These are phyloP conservation scores for Trichoderma sp. DNA, from an alignment of 2,329 filamentous ascomycete species.

Conservation along the genomic window DNA sequence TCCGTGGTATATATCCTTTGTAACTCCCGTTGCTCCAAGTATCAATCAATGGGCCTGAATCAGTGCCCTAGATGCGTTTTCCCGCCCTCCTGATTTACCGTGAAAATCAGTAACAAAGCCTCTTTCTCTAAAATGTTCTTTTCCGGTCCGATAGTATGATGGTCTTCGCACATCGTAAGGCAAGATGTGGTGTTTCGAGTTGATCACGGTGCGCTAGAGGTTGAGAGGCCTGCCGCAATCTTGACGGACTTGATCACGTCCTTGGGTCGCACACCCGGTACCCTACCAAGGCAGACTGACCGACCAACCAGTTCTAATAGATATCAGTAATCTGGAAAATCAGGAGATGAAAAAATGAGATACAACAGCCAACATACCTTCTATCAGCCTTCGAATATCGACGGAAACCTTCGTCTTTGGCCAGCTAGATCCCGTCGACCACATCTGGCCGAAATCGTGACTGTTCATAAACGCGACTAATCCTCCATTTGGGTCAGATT, in stretches of 20 bases:
- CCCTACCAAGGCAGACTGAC: constrained; percentile 41
- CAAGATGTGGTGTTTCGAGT: background rate
- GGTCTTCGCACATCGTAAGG: too few relatives aligned
- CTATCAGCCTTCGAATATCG: constrained; percentile 35
- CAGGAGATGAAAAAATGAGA: background rate
- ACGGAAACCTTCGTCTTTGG: constrained; percentile 36
- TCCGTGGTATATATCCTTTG: constrained; percentile 13
- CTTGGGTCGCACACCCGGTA: constrained; percentile 39
- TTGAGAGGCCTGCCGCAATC: constrained; percentile 26
- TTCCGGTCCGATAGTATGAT: background rate
- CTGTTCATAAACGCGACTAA: constrained; percentile 2
- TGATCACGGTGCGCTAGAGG: background rate
- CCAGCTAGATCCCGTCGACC: constrained; percentile 23
- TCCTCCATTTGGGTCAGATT: background rate
- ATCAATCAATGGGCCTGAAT: background rate
- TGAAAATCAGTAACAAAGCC: background rate
- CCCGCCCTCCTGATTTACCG: background rate
- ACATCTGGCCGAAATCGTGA: constrained; percentile 11
- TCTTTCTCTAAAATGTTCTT: background rate
- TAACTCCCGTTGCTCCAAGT: constrained; percentile 10
- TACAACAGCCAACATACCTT: constrained; percentile 30
- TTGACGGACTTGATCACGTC: constrained; percentile 38
- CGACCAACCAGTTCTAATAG: constrained; percentile 36
- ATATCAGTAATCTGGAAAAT: background rate
- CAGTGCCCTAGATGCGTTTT: background rate